A percentile compares a stretch with the other conserved stretches of the same genome.
These are phyloP conservation scores for Nakazawaea ernobii DNA, from an alignment of 805 yeast species.

Conservation along the genomic window DNA sequence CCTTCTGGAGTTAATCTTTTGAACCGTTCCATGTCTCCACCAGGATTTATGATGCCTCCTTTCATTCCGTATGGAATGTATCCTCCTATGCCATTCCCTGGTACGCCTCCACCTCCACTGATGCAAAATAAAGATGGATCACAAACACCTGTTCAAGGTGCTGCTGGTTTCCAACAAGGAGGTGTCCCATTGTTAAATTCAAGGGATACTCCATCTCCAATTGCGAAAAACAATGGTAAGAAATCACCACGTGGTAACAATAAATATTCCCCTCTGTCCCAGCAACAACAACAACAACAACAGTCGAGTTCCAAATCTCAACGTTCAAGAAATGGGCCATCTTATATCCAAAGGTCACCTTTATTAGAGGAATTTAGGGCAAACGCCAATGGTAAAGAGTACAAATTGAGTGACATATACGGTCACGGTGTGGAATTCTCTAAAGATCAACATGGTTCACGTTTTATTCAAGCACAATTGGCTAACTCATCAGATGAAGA, in stretches of 20 bases:
- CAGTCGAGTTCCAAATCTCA: not conserved
- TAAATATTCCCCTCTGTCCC: slow-evolving; percentile 1
- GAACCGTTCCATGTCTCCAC: slow-evolving; percentile 24
- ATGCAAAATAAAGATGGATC: not conserved
- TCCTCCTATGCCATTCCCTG: slow-evolving; percentile 17
- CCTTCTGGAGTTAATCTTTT: slow-evolving; percentile 5
- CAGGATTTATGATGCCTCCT: slow-evolving; percentile 39
- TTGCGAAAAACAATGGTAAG: not conserved
- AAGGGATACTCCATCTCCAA: slow-evolving; percentile 5
- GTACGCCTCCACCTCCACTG: slow-evolving; percentile 16
- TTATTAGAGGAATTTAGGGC: slow-evolving; percentile 79
- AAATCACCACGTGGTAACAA: not conserved
- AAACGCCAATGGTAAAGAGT: slow-evolving; percentile 51
- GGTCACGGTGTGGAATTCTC: slow-evolving; percentile 90
- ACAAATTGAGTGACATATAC: slow-evolving; percentile 64
- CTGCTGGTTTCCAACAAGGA: not conserved
- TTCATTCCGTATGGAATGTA: slow-evolving; percentile 40
- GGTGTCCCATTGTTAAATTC: not conserved
- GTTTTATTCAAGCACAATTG: slow-evolving; percentile 90
- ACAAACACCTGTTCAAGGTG: not conserved
- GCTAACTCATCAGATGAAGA: slow-evolving; percentile 57
- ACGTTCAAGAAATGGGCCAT: slow-evolving; percentile 2
- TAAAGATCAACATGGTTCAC: slow-evolving; percentile 94
- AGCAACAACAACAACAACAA: slow-evolving; percentile 5
- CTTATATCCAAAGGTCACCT: slow-evolving; percentile 66